These are phyloP conservation scores for Barnettozyma sp. DNA, from an alignment of 805 yeast species.

Conservation along the genomic window DNA sequence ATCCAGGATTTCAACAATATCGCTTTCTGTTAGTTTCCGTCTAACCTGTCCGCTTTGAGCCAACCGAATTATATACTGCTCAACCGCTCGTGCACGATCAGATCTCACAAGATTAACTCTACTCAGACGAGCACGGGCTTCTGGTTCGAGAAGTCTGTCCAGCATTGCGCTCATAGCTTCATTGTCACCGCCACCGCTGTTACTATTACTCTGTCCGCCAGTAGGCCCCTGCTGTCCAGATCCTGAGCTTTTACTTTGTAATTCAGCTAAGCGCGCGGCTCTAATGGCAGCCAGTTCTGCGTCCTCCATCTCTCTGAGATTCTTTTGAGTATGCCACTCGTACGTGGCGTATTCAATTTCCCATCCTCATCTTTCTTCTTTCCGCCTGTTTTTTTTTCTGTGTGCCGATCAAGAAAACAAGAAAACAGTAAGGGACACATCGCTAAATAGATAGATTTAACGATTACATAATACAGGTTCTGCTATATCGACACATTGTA, in stretches of 20 bases:
- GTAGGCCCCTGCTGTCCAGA: conserved; percentile 16
- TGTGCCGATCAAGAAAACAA: neutral
- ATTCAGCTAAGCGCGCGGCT: conserved; percentile 83
- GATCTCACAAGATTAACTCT: conserved; percentile 86
- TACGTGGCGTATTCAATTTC: too few species aligned
- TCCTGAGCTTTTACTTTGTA: conserved; percentile 49
- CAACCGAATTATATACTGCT: conserved; percentile 64
- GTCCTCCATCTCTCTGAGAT: too few species aligned
- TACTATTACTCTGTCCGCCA: conserved; percentile 8
- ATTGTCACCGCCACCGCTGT: conserved; percentile 1
- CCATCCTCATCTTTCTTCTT: neutral
- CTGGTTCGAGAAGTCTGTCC: conserved; percentile 68
- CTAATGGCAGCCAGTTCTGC: conserved; percentile 83
- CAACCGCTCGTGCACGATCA: conserved; percentile 86
- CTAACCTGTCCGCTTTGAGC: conserved; percentile 71
- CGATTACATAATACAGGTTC: too few species aligned
- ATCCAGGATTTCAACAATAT: conserved; percentile 75
- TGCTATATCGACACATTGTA: too few species aligned
- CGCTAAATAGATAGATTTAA: too few species aligned
- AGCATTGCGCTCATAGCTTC: conserved; percentile 28
- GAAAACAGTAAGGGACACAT: neutral
- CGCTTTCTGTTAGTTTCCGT: conserved; percentile 71
- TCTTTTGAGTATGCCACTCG: too few species aligned
- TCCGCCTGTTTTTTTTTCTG: neutral
- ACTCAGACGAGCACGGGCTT: conserved; percentile 81